Percentiles rank a stretch among this genome's conserved stretches.
Evolutionary conservation across 768 basidiomycete genomes (phyloP).

Genomic region (Fistulinella prunicolor): DNA sequence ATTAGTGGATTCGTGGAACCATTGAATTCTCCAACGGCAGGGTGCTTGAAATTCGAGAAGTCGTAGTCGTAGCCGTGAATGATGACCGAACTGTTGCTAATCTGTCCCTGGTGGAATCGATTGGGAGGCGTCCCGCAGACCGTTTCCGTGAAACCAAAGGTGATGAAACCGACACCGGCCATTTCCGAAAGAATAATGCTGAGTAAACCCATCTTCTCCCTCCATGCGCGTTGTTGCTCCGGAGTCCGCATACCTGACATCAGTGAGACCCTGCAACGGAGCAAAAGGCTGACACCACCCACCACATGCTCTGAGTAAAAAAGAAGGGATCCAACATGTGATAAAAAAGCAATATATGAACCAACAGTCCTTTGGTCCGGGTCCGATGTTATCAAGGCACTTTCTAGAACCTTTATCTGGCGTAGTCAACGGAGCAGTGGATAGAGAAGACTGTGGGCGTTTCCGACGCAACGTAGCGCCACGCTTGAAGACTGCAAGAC

Average conservation of each 20-base stretch:
- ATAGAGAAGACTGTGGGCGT: constrained; percentile 42
- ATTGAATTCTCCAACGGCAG: constrained; percentile 65
- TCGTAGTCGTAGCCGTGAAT: constrained; percentile 96
- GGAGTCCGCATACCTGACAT: constrained; percentile 76
- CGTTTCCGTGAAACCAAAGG: constrained; percentile 94
- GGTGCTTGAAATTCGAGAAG: constrained; percentile 84
- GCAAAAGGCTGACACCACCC: constrained; percentile 29
- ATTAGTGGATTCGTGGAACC: constrained; percentile 83
- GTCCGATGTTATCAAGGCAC: constrained; percentile 70
- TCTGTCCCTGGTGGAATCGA: constrained; percentile 75
- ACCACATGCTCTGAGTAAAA: constrained; percentile 78
- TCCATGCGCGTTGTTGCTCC: constrained; percentile 95
- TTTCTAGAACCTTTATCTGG: constrained; percentile 39
- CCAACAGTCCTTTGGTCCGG: constrained; percentile 92
- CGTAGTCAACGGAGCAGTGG: constrained; percentile 38
- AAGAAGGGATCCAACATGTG: constrained; percentile 79
- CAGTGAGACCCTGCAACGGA: constrained; percentile 7
- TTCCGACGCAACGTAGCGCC: constrained; percentile 76
- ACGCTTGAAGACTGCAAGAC: constrained; percentile 88
- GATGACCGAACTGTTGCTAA: constrained; percentile 78
- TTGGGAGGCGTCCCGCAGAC: constrained; percentile 89
- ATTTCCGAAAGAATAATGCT: constrained; percentile 77
- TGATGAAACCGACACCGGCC: constrained; percentile 95
- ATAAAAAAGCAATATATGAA: constrained; percentile 90
- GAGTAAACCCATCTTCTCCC: constrained; percentile 96